Evolutionary conservation across 805 yeast species (phyloP).

Genomic region (Saccharomycopsis javanensis): DNA sequence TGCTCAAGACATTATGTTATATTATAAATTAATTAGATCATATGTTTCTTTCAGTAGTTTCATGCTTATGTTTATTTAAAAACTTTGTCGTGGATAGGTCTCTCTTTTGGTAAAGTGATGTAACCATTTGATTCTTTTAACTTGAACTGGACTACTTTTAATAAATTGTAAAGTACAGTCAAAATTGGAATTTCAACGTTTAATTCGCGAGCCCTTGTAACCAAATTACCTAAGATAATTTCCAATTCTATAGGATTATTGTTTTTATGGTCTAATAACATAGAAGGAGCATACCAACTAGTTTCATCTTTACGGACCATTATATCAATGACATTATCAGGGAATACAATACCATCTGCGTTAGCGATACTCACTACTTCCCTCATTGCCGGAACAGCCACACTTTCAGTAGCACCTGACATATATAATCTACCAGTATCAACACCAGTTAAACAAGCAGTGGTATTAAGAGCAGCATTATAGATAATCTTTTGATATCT

Average conservation of each 20-base stretch:
- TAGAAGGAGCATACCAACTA: slow-evolving; percentile 55
- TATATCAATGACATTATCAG: slow-evolving; percentile 35
- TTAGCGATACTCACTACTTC: slow-evolving; percentile 61
- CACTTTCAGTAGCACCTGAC: slow-evolving; percentile 32
- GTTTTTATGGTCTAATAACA: slow-evolving; percentile 58
- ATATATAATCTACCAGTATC: slow-evolving; percentile 46
- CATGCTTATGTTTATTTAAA: not conserved
- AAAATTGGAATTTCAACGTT: slow-evolving; percentile 51
- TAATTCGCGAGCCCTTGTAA: slow-evolving; percentile 38
- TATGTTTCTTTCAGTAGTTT: not conserved
- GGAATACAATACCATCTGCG: slow-evolving; percentile 52
- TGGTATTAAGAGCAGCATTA: slow-evolving; percentile 57
- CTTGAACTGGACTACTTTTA: slow-evolving; percentile 51
- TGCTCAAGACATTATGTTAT: too few species aligned
- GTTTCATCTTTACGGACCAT: slow-evolving; percentile 52
- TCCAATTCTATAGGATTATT: slow-evolving; percentile 64
- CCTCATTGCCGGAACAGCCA: slow-evolving; percentile 52
- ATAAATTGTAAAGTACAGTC: slow-evolving; percentile 44
- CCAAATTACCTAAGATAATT: slow-evolving; percentile 58
- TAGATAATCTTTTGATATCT: slow-evolving; percentile 63
- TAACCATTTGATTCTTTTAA: slow-evolving; percentile 49
- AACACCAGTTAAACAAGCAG: slow-evolving; percentile 46
- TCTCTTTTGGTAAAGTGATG: slow-evolving; percentile 14
- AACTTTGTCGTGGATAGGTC: slow-evolving; percentile 7
- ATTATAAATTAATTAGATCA: too few species aligned